Conservation (phyloP, 257 asterid species). For the Jasminum sambac region DNA sequence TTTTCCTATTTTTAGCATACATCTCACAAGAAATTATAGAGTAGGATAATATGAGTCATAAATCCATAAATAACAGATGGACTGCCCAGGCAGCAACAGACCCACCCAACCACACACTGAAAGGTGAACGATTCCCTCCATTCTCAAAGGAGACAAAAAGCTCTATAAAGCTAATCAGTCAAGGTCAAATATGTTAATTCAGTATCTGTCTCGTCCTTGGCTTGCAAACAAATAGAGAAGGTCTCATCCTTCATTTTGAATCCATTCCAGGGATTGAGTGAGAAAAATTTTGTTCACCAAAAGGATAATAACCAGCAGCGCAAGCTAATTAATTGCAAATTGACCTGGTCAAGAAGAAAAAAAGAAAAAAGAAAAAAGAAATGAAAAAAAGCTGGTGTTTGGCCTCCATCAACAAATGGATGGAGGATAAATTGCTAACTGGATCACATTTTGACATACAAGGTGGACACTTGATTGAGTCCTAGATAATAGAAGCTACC, state of each 20-base stretch:
- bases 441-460: background rate
- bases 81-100: background rate
- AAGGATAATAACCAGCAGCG: background rate
- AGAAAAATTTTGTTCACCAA: background rate
- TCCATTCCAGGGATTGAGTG: no score
- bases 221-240: no score
- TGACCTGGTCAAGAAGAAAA: background rate
- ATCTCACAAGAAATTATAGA: background rate
- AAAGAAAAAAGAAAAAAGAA: no score
- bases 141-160: no score
- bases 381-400: background rate
- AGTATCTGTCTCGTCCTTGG: no score
- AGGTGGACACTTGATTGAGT: background rate
- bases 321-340: background rate
- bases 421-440: background rate
- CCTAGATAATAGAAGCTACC: background rate
- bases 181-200: no score
- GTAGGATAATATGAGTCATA: background rate
- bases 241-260: no score
- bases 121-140: background rate
- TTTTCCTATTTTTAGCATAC: background rate
- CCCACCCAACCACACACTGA: background rate
- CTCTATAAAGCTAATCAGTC: no score
- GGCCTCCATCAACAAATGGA: background rate
- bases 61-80: background rate